These are phyloP conservation scores for Bryoglossum gracile DNA, from an alignment of 495 filamentous ascomycete genomes.

Conservation along the genomic window DNA sequence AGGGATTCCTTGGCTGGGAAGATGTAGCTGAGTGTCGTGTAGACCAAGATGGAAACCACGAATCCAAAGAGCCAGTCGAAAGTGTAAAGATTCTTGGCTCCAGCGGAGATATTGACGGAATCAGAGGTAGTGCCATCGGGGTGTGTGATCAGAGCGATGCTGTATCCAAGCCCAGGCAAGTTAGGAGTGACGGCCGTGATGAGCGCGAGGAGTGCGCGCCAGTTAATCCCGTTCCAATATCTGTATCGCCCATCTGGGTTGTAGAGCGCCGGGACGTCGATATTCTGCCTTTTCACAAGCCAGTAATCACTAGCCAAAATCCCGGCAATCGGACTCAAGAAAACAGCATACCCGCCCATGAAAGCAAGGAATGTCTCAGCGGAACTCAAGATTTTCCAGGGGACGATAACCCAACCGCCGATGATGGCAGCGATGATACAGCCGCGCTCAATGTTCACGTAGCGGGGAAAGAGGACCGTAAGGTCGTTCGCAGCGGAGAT, in stretches of 20 bases:
- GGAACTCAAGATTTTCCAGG: slow-evolving; percentile 56
- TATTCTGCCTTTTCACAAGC: slow-evolving; percentile 52
- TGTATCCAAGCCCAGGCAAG: slow-evolving; percentile 41
- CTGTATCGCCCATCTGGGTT: slow-evolving; percentile 48
- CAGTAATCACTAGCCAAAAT: slow-evolving; percentile 65
- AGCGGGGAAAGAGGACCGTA: slow-evolving; percentile 48
- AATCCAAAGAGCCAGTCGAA: slow-evolving; percentile 48
- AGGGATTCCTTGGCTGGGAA: slow-evolving; percentile 30
- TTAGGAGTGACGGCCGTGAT: slow-evolving; percentile 54
- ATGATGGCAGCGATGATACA: slow-evolving; percentile 46
- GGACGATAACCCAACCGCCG: slow-evolving; percentile 48
- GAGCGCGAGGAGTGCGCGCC: slow-evolving; percentile 57
- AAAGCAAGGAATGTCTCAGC: slow-evolving; percentile 53
- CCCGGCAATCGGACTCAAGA: slow-evolving; percentile 61
- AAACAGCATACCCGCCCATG: slow-evolving; percentile 57
- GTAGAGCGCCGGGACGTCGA: slow-evolving; percentile 54
- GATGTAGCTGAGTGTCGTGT: slow-evolving; percentile 27
- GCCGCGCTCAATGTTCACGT: slow-evolving; percentile 51
- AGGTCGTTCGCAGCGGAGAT: slow-evolving; percentile 54
- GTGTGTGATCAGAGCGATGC: slow-evolving; percentile 23
- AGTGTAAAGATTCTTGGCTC: slow-evolving; percentile 36
- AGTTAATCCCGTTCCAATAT: slow-evolving; percentile 51
- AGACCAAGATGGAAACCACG: slow-evolving; percentile 33
- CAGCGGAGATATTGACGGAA: slow-evolving; percentile 32
- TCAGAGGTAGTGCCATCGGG: slow-evolving; percentile 1